These are phyloP conservation scores for Clavaria fumosa DNA, from an alignment of 768 basidiomycete species.

Conservation along the genomic window DNA sequence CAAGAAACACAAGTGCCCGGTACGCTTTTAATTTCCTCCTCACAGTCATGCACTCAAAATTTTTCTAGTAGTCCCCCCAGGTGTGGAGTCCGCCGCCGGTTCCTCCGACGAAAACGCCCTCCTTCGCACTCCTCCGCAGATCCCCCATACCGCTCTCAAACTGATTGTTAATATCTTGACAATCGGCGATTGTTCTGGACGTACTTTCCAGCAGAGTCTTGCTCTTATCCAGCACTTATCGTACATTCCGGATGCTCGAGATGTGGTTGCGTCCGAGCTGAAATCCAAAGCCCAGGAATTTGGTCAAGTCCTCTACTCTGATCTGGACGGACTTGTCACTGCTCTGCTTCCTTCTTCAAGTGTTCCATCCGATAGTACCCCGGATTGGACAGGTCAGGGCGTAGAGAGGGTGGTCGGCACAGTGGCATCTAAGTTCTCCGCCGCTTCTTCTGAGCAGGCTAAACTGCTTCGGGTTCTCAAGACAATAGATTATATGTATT, in stretches of 20 bases:
- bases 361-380: too few relatives aligned
- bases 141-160: constrained; percentile 72
- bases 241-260: constrained; percentile 73
- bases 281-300: constrained; percentile 77
- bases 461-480: constrained; percentile 90
- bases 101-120: constrained; percentile 32
- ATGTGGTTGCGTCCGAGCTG: constrained; percentile 81
- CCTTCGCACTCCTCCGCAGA: constrained; percentile 62
- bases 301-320: constrained; percentile 54
- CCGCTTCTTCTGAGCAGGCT: constrained; percentile 90
- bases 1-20: too few relatives aligned
- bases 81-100: too few relatives aligned
- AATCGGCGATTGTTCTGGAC: constrained; percentile 89
- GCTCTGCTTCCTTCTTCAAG: constrained; percentile 45
- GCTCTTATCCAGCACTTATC: constrained; percentile 88
- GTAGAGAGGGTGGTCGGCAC: constrained; percentile 45
- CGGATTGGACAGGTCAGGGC: too few relatives aligned
- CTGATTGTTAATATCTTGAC: constrained; percentile 95
- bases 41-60: too few relatives aligned
- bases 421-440: constrained; percentile 80
- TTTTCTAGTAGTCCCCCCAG: too few relatives aligned
- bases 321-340: constrained; percentile 61
- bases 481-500: constrained; percentile 95
- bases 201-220: constrained; percentile 91
- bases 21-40: too few relatives aligned